Percentiles rank a stretch among this genome's conserved stretches.
These are phyloP conservation scores for Warburgia ugandensis DNA, from an alignment of 164 flowering plant genomes.

Conservation along the genomic window DNA sequence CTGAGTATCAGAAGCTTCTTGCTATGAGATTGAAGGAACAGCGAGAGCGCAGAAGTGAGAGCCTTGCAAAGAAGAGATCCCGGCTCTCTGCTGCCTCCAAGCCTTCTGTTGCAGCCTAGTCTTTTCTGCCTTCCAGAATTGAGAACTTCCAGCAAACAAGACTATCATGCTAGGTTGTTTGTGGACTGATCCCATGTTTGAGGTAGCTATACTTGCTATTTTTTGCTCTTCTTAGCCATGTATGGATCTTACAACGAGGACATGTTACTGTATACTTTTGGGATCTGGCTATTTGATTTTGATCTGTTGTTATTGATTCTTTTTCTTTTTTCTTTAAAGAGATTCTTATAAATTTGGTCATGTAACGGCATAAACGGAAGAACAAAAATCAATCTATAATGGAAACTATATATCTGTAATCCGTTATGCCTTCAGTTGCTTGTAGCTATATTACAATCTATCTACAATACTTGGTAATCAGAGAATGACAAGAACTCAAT, in stretches of 20 bases:
- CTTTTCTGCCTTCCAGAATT: neutral
- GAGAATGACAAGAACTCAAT: no score
- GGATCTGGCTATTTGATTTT: neutral
- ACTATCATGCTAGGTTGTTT: neutral
- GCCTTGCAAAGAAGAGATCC: constrained; percentile 57
- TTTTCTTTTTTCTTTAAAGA: no score
- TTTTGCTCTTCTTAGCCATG: no score
- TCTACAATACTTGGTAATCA: no score
- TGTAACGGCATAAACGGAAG: no score
- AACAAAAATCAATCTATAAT: no score
- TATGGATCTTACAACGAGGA: no score
- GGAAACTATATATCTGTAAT: no score
- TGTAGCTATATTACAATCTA: no score
- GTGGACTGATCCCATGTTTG: neutral
- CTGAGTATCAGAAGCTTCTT: constrained; percentile 61
- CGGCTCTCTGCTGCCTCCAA: constrained; percentile 52
- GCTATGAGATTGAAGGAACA: constrained; percentile 55
- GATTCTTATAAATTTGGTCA: no score
- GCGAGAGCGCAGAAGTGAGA: constrained; percentile 50
- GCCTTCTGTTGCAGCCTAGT: constrained; percentile 46
- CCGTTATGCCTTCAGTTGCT: no score
- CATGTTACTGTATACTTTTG: neutral
- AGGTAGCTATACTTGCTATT: neutral
- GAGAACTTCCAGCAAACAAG: neutral
- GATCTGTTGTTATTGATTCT: no score